Conservation (phyloP, 2,329 filamentous ascomycete genomes). For the Diaporthe sp. region DNA sequence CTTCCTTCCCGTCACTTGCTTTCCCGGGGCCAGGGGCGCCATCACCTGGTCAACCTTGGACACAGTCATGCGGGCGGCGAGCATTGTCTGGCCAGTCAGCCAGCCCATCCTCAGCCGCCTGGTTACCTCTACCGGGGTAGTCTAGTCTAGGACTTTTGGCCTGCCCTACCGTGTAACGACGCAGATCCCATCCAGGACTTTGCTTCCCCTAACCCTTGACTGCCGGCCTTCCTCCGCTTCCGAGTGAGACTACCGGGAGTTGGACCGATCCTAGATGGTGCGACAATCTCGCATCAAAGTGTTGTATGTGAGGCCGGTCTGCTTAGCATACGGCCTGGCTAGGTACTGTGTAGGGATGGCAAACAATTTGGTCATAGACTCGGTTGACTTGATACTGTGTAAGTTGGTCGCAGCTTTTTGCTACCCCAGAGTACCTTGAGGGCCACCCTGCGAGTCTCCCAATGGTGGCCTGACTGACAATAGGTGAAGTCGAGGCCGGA, state of each 20-base stretch:
- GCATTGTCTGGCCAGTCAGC: constrained; percentile 1
- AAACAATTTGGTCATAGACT: neutral
- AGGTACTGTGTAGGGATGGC: neutral
- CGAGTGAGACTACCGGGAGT: neutral
- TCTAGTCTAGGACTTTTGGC: constrained; percentile 21
- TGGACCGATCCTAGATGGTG: neutral
- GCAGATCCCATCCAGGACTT: constrained; percentile 14
- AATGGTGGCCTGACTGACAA: neutral
- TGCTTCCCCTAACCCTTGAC: neutral
- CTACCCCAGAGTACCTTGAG: neutral
- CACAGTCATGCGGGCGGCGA: constrained; percentile 15
- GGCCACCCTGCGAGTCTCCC: neutral
- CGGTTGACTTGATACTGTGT: neutral
- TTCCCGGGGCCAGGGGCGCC: constrained; percentile 6
- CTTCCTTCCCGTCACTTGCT: constrained; percentile 18
- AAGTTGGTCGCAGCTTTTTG: neutral
- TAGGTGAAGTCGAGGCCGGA: neutral
- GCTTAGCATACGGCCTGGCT: neutral
- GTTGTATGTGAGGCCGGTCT: neutral
- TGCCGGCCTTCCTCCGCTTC: neutral
- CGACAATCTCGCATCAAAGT: neutral
- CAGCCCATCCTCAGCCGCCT: neutral
- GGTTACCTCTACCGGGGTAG: too few relatives aligned
- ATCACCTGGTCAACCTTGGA: constrained; percentile 10
- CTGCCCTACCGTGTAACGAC: neutral